These are phyloP conservation scores for Talaromyces stipitatus DNA, from an alignment of 495 filamentous ascomycete genomes.

Conservation along the genomic window DNA sequence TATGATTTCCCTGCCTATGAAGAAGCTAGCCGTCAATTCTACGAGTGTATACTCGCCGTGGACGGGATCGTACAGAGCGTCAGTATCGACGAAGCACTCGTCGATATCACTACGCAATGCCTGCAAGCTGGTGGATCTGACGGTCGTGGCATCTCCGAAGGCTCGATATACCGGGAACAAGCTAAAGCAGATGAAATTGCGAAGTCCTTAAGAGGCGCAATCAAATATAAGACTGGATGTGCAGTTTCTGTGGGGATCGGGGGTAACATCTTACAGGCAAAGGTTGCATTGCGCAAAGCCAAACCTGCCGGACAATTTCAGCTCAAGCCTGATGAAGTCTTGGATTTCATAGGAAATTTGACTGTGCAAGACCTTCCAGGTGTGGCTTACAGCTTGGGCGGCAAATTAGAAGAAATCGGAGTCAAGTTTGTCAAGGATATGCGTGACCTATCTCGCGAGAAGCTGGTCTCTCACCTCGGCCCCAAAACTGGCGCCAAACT, in stretches of 20 bases:
- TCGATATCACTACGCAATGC: conserved; percentile 67
- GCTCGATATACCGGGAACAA: conserved; percentile 74
- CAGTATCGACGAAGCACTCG: conserved; percentile 87
- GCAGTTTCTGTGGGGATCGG: conserved; percentile 94
- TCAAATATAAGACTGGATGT: conserved; percentile 71
- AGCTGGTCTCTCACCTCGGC: conserved; percentile 62
- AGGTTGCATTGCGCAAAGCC: conserved; percentile 81
- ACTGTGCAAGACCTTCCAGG: conserved; percentile 77
- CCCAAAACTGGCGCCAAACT: conserved; percentile 90
- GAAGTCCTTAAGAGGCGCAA: conserved; percentile 50
- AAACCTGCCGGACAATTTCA: conserved; percentile 93
- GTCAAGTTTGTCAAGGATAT: conserved; percentile 77
- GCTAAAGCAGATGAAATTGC: conserved; percentile 72
- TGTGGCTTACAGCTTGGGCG: conserved; percentile 76
- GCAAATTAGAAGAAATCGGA: conserved; percentile 81
- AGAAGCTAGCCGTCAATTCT: conserved; percentile 82
- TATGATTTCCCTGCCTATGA: conserved; percentile 96
- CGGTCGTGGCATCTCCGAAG: conserved; percentile 60
- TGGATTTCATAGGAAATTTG: conserved; percentile 67
- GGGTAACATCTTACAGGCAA: conserved; percentile 81
- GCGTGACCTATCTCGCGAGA: conserved; percentile 65
- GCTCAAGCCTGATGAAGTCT: conserved; percentile 68
- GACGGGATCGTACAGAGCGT: conserved; percentile 88
- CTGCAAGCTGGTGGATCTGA: conserved; percentile 59
- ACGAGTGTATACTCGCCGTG: conserved; percentile 69